Percentiles rank a stretch among this genome's conserved stretches.
Conservation (phyloP, 805 yeast genomes). For the Geotrichum ghanense region DNA sequence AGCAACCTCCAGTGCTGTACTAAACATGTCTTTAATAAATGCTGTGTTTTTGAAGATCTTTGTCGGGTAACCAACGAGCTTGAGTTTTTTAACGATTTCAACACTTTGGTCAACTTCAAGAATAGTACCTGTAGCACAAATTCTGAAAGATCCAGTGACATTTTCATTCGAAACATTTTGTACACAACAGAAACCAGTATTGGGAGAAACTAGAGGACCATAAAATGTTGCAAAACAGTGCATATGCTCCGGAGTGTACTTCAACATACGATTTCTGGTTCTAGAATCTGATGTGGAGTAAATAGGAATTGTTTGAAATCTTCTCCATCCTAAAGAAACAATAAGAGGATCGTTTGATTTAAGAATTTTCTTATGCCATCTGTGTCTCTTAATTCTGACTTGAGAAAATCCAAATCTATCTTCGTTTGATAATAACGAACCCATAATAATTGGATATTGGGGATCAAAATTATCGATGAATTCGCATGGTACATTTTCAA, state of each 20-base stretch:
- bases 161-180: slow-evolving; percentile 75
- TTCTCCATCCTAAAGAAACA: slow-evolving; percentile 92
- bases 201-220: slow-evolving; percentile 95
- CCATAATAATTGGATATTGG: slow-evolving; percentile 71
- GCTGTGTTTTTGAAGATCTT: slow-evolving; percentile 94
- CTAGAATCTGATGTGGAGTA: slow-evolving; percentile 96
- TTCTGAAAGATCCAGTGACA: slow-evolving; percentile 83
- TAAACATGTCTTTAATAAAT: slow-evolving; percentile 92
- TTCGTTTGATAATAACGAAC: slow-evolving; percentile 85
- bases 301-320: slow-evolving; percentile 93
- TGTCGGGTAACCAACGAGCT: slow-evolving; percentile 88
- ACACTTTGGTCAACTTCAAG: slow-evolving; percentile 81
- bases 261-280: slow-evolving; percentile 94
- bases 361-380: slow-evolving; percentile 96
- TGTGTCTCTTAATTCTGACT: slow-evolving; percentile 90
- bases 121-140: slow-evolving; percentile 93
- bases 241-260: slow-evolving; percentile 97
- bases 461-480: slow-evolving; percentile 82
- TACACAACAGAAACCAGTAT: slow-evolving; percentile 94
- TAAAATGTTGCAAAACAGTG: slow-evolving; percentile 92
- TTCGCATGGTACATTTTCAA: slow-evolving; percentile 79
- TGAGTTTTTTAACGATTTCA: slow-evolving; percentile 91
- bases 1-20: slow-evolving; percentile 86
- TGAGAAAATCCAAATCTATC: slow-evolving; percentile 86
- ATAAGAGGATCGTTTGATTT: slow-evolving; percentile 94